Evolutionary conservation across 1,284 basidiomycete genomes (phyloP).

Genomic region (Sanghuangporus sanghuang): DNA sequence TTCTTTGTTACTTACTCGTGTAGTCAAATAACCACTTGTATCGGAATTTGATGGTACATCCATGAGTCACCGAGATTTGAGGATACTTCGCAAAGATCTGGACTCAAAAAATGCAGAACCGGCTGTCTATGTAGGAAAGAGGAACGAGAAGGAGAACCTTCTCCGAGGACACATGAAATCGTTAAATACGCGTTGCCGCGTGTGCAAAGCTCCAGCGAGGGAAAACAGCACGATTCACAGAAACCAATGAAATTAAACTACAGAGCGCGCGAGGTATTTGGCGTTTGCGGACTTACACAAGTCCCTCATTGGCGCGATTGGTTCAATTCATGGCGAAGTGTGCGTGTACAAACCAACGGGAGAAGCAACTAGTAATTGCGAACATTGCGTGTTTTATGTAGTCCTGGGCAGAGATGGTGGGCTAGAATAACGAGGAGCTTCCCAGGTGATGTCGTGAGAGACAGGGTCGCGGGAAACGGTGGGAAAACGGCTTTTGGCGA

Average conservation of each 20-base stretch:
- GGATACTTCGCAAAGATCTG: not conserved
- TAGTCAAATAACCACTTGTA: not conserved
- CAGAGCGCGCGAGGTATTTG: too few species aligned
- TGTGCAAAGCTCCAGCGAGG: too few species aligned
- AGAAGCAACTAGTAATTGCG: not conserved
- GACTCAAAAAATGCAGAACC: too few species aligned
- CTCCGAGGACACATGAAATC: too few species aligned
- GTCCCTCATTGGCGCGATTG: not conserved
- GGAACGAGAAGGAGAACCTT: too few species aligned
- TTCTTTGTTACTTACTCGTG: not conserved
- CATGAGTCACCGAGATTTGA: not conserved
- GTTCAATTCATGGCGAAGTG: not conserved
- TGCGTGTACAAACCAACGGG: not conserved
- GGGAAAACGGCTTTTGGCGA: not conserved
- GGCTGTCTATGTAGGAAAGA: too few species aligned
- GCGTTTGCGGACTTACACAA: too few species aligned
- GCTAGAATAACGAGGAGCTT: not conserved
- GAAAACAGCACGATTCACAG: too few species aligned
- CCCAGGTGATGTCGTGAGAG: not conserved
- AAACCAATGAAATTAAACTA: too few species aligned
- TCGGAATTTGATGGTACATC: not conserved
- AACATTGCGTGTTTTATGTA: not conserved
- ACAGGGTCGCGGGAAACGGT: not conserved
- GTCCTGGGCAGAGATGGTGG: not conserved
- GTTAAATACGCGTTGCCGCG: too few species aligned